Evolutionary conservation across 345 rosid species (phyloP), one percentile per base, ranked within the genome.

Genomic region (Gossypium australe): DNA sequence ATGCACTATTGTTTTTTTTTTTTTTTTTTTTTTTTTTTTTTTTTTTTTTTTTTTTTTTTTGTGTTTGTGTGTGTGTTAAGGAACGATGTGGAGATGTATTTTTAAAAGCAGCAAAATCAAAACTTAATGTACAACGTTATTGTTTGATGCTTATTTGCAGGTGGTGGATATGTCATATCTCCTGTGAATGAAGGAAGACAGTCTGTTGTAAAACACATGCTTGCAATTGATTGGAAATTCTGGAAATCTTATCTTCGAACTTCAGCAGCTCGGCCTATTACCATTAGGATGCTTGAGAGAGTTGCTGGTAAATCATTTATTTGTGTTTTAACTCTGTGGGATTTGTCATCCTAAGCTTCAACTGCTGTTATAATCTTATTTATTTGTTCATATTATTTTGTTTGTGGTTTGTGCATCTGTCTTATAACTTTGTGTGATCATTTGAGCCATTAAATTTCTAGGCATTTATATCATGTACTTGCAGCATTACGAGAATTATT

Each of bases 181-280:
- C 98, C 97, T 11, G 76, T 84, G 43, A 86, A 89, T 70, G 86
- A 90, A 56, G 97, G 93, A 70, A 87, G 79, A 79, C 88, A 86
- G 45, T 94, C 98, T 60, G 84, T 86, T 38, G 97, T 94, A 75
- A 94, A 94, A 85, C 97, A 92, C 85, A 94, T 94, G 98, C 97
- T 94, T 80, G 98, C 97, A 74, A 81, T 90, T 83, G 97, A 94
- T 78, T 94, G 97, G 98, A 94, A 90, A 82, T 89, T 78, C 67
- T 94, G 97, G 97, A 88, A 85, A 83, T 89, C 94, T 18, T 92
- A 94, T 81, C 34, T 90, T 14, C 86, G 81, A 71, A 81, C 91
- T 74, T 86, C 94, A 78, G 78, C 90, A 29, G 92, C 93, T 59
- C 85, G 89, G 75, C 83, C 92, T 74, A 88, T 89, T 78, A 94